Evolutionary conservation across 2,329 filamentous ascomycete species (phyloP), one percentile per base, ranked within the genome.

Genomic region (Neopestalotiopsis sp.): DNA sequence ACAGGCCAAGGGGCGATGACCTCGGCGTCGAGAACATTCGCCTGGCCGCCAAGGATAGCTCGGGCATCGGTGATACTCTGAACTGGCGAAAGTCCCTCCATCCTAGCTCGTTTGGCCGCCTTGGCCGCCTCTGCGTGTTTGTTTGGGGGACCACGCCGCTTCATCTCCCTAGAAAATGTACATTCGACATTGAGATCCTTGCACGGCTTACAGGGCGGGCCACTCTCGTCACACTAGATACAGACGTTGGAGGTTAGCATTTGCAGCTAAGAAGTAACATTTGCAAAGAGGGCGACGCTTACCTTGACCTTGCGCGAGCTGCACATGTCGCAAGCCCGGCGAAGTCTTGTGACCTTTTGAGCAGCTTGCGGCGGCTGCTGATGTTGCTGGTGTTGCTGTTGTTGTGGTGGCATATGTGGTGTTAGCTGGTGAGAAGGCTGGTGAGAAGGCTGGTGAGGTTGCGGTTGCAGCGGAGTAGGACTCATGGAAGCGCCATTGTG

Each of bases 1-100:
- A 91, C 89, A 7, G 88, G 86, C 78, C 91, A 84, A 0, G 92
- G 90, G 56, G 91, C 92, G 70, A 95, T 94, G 1, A 88, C 84
- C 76, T 95, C 92, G 62, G 90, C 88, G 69, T 89, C 87, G 14
- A 89, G 76, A n/a, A 80, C 76, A 34, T 75, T 74, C 14, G 81
- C 80, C 17, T 83, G 69, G 2, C 76, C 75, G 4, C 80, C 76
- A 38, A 84, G 85, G 13, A 85, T 83, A 70, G 87, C 81, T 32
- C 88, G 77, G 0, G 84, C 80, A 74, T 86, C 84, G 64, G 84
- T 83, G 0, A 83, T 84, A 56, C 81, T 83, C 70, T 86, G 84
- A 14, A 81, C 80, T 0, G 84, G 79, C 3, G 81, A 81, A n/a
- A 17, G 40, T 59, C 71, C 64, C 32, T 86, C 84, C 14, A 80